Evolutionary conservation across 345 rosid genomes (phyloP), one percentile per base, ranked within the genome.

Genomic region (Salix udensis): DNA sequence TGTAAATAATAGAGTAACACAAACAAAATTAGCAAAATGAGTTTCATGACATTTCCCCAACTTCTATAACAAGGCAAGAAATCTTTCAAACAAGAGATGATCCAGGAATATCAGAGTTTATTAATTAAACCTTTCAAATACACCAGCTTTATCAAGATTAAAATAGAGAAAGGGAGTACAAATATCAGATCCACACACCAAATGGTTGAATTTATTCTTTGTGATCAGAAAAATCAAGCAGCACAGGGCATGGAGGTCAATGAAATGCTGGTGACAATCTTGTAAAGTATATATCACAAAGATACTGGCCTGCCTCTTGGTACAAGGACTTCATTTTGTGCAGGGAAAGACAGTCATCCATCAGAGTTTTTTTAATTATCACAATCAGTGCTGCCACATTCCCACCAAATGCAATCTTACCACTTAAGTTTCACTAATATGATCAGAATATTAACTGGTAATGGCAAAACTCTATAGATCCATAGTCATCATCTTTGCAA

Each of bases 1-100:
- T 95, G 75, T 66, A 61, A 8, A 64, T 75, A 62, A 78, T 62
- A 11, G 48, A 52, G 34, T 68, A 15, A 6, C 26, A 68, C 34
- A 76, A 23, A 62, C 12, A 11, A 62, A 62, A 24, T 10, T 9
- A 24, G 30, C 64, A 58, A 58, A 60, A 19, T 53, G 26, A 46
- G 18, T 46, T 46, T 46, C 50, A 46, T 14, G 50, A 14, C 50
- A 13, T 46, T 46, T 46, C 18, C 50, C 50, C 50, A 46, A 12
- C 15, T 46, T 46, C 50, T 46, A 46, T 12, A 12, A 40, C 7
- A 58, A 73, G 24, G 64, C 39, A 4, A 73, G 55, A 40, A 60
- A 46, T 40, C 44, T 40, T 40, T 40, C 44, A 40, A 40, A 44
- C 16, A 44, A 44, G 50, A 3, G 16, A 12, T 46, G 50, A 44